Conservation (phyloP, 345 rosid species). For the Lumnitzera racemosa region DNA sequence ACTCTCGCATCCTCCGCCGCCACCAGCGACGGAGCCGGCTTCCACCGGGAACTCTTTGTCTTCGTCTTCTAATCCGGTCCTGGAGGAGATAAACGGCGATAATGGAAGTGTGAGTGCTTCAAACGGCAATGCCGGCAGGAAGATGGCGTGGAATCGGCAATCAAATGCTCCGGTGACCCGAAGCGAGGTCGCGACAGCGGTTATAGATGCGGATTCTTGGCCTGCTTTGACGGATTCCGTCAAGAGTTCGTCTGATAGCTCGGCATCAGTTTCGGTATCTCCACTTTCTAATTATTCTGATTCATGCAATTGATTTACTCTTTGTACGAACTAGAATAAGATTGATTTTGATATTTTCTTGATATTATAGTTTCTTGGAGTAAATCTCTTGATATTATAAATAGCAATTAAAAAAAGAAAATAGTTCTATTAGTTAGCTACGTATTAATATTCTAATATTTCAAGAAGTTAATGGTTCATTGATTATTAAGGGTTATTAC, state of each 20-base stretch:
- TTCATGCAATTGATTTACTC: not conserved
- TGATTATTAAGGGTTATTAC: too few relatives aligned
- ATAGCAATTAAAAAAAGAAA: too few relatives aligned
- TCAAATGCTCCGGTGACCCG: constrained; percentile 27
- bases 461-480: too few relatives aligned
- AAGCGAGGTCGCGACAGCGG: constrained; percentile 31
- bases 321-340: not conserved
- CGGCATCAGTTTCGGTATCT: constrained; percentile 22
- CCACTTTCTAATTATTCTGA: constrained; percentile 22
- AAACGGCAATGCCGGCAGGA: constrained; percentile 56
- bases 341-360: too few relatives aligned
- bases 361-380: too few relatives aligned
- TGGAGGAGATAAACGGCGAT: constrained; percentile 34
- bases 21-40: constrained; percentile 16
- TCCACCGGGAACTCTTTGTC: constrained; percentile 7
- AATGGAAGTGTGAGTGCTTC: constrained; percentile 13
- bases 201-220: constrained; percentile 59
- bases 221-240: constrained; percentile 49
- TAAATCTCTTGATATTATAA: too few relatives aligned
- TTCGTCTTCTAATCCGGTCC: constrained; percentile 17
- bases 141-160: constrained; percentile 66
- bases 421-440: too few relatives aligned
- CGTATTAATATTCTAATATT: too few relatives aligned
- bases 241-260: constrained; percentile 37
- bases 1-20: constrained; percentile 9